Evolutionary conservation across 768 basidiomycete species (phyloP).

Genomic region (Serendipita sp.): DNA sequence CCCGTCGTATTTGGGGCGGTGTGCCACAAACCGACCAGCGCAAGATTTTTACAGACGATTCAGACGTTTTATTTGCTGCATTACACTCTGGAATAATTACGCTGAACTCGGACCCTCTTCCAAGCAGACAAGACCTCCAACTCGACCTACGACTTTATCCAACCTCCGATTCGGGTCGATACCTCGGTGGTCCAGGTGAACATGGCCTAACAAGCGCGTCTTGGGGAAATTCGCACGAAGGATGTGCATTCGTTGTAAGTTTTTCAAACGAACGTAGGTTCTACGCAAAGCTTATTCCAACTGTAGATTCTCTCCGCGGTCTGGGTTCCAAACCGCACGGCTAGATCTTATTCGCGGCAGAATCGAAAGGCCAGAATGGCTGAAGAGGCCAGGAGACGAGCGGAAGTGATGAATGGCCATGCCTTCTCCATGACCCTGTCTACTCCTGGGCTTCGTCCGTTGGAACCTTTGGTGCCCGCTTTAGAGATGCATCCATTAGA

Average conservation of each 20-base stretch:
- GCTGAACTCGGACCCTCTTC: neutral
- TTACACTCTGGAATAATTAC: conserved; percentile 6
- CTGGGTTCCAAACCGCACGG: neutral
- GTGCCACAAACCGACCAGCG: neutral
- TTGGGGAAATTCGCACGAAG: conserved; percentile 2
- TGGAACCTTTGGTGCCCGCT: neutral
- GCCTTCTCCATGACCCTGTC: neutral
- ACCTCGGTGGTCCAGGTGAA: neutral
- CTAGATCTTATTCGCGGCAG: neutral
- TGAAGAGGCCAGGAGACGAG: neutral
- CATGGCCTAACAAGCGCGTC: neutral
- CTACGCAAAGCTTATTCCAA: neutral
- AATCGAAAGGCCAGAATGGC: neutral
- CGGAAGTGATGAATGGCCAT: neutral
- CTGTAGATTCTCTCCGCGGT: neutral
- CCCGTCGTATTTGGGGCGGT: conserved; percentile 5
- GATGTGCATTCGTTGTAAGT: neutral
- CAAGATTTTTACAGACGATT: conserved; percentile 9
- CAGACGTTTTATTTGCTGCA: conserved; percentile 9
- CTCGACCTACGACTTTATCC: neutral
- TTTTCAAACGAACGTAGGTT: neutral
- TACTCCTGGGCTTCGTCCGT: neutral
- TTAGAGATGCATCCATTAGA: neutral
- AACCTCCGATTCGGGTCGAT: neutral
- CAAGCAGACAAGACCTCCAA: neutral